phyloP scores from a whole-genome alignment of 1,139 yeast species.

The Yamadazyma diddensiae region DNA sequence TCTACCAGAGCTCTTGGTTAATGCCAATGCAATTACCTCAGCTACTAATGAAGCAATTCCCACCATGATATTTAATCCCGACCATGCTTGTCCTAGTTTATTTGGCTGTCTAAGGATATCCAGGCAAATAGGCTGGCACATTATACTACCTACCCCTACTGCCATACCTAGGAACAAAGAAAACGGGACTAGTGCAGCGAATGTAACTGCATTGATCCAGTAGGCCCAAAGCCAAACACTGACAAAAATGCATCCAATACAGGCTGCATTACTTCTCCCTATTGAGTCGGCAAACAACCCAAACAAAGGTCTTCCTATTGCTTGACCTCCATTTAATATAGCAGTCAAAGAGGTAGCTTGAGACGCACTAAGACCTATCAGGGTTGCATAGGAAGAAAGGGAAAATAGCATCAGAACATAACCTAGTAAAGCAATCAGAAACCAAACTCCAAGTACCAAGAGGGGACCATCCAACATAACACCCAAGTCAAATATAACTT shows the following conservation, averaged over 20 bases:
- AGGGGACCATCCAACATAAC: constrained; percentile 38
- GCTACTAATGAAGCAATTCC: constrained; percentile 45
- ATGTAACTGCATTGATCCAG: constrained; percentile 58
- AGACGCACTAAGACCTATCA: constrained; percentile 51
- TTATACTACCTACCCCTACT: constrained; percentile 63
- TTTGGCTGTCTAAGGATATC: constrained; percentile 53
- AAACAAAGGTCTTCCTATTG: constrained; percentile 62
- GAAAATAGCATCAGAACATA: constrained; percentile 62
- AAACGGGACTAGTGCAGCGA: constrained; percentile 51
- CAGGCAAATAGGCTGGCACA: constrained; percentile 58
- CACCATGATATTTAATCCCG: constrained; percentile 49
- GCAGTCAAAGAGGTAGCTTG: constrained; percentile 65
- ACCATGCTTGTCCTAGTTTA: constrained; percentile 59
- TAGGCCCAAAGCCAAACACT: constrained; percentile 39
- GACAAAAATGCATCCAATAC: constrained; percentile 26
- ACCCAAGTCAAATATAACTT: constrained; percentile 25
- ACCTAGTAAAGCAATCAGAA: constrained; percentile 50
- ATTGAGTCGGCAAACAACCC: constrained; percentile 56
- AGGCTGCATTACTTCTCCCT: constrained; percentile 57
- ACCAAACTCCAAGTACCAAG: constrained; percentile 53
- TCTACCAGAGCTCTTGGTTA: constrained; percentile 28
- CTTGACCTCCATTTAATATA: constrained; percentile 59
- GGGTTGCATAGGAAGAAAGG: constrained; percentile 57
- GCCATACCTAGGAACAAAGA: constrained; percentile 51
- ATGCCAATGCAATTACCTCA: constrained; percentile 49